Evolutionary conservation across 352 stramenopile genomes (phyloP).

Genomic region (Pythium grandisporangium): DNA sequence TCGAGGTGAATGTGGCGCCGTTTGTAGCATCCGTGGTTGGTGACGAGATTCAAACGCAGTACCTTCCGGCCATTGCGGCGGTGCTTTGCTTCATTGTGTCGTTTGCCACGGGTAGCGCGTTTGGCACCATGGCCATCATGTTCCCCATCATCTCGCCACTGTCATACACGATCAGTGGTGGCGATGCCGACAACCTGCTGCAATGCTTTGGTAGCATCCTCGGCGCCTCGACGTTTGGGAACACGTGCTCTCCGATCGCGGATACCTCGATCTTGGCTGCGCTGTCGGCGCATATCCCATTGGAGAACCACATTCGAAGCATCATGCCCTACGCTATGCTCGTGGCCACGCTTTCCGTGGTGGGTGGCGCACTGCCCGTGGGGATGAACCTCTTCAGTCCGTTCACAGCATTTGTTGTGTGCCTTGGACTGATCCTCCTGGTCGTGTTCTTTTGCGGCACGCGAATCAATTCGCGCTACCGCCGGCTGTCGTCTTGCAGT

Average conservation of each 20-base stretch:
- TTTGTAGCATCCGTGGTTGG: conserved; percentile 75
- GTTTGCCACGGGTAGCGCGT: conserved; percentile 84
- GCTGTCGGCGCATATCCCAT: conserved; percentile 59
- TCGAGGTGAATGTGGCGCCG: conserved; percentile 75
- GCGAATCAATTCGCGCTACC: conserved; percentile 67
- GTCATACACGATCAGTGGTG: conserved; percentile 71
- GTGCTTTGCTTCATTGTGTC: conserved; percentile 86
- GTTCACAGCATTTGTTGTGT: conserved; percentile 76
- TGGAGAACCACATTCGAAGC: conserved; percentile 81
- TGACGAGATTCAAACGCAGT: conserved; percentile 67
- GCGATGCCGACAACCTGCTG: conserved; percentile 73
- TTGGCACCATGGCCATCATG: conserved; percentile 91
- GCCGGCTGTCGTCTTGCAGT: conserved; percentile 63
- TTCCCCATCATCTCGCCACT: conserved; percentile 88
- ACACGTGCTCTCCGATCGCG: conserved; percentile 88
- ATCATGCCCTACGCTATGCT: conserved; percentile 79
- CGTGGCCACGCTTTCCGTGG: conserved; percentile 56
- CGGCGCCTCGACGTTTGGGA: conserved; percentile 80
- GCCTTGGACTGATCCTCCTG: conserved; percentile 57
- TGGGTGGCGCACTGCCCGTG: conserved; percentile 60
- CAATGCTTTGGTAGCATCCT: conserved; percentile 86
- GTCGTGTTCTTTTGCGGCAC: conserved; percentile 78
- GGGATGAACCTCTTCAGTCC: conserved; percentile 63
- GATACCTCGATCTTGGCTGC: conserved; percentile 89
- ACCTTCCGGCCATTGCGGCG: conserved; percentile 70